Evolutionary conservation across 345 rosid genomes (phyloP), one percentile per base, ranked within the genome.

Genomic region (Gossypium mustelinum): DNA sequence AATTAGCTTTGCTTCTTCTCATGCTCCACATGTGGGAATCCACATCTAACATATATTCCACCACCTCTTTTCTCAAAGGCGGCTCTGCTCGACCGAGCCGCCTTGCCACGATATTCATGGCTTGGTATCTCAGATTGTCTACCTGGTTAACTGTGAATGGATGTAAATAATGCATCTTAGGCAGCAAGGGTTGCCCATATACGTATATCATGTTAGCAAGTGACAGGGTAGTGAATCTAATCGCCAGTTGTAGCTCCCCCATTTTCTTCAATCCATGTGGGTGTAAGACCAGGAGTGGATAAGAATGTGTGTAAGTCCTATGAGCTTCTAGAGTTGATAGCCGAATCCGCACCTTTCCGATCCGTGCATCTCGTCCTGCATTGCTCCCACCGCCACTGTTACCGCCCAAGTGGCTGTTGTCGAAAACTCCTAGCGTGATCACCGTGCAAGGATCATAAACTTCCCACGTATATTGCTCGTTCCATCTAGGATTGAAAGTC

Each of bases 1-100:
- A 91, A 76, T 91, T 91, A 7, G 92, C 98, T 84, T 91, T 93
- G 84, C 95, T 93, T 84, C 95, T 86, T 76, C 97, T 87, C 95
- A 91, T 91, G 79, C 98, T 93, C 98, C 97, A 91, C 80, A 86
- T 76, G 65, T 89, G 93, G 1, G 97, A 91, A 72, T 91, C 97
- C 52, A 93, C 94, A 79, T 93, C 98, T 9, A 93, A 70, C 98
- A 93, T 86, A 78, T 89, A 91, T 85, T 89, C 95, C 27, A 91
- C 92, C 12, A 88, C 93, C 80, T 93, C 98, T 82, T 88, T 93
- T 64, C 91, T 79, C 16, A 93, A 85, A 24, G 97, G 93, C 0
- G 98, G 98, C 73, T 93, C 98, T 9, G 97, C 93, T 77, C 95
- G 78, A 11, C 92, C 90, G 1, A 93, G 97, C 79, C 92, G 86